phyloP scores from a whole-genome alignment of 257 asterid genomes.

The Phtheirospermum japonicum region DNA sequence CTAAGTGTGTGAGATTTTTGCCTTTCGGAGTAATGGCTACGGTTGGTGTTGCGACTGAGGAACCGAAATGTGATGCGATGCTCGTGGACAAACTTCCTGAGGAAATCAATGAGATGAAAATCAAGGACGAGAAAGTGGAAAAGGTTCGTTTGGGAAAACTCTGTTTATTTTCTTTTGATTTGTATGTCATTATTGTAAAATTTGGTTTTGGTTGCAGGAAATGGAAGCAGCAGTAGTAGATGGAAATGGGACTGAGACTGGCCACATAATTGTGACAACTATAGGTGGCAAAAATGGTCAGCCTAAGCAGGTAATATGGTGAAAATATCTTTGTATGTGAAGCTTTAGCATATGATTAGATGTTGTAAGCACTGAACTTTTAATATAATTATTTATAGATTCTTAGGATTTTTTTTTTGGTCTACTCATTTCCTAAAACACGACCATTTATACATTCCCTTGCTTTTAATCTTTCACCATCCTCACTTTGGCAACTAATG shows the following conservation, averaged over 20 bases:
- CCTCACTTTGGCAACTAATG: not conserved
- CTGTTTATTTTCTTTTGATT: not conserved
- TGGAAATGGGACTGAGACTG: slow-evolving; percentile 93
- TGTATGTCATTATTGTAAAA: not conserved
- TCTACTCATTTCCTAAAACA: not conserved
- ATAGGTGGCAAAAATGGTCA: slow-evolving; percentile 93
- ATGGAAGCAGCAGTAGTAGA: slow-evolving; percentile 85
- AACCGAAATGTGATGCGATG: slow-evolving; percentile 56
- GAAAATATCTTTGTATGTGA: not conserved
- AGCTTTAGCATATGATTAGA: not conserved
- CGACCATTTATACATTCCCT: not conserved
- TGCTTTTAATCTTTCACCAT: slow-evolving; percentile 2
- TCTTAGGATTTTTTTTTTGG: not conserved
- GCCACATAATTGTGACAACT: slow-evolving; percentile 90
- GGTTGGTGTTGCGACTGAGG: slow-evolving; percentile 48
- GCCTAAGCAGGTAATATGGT: slow-evolving; percentile 71
- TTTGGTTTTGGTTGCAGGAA: slow-evolving; percentile 47
- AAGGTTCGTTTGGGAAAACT: slow-evolving; percentile 39
- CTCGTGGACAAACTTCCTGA: slow-evolving; percentile 71
- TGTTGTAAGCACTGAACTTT: not conserved
- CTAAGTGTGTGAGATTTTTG: not conserved
- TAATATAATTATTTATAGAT: not conserved
- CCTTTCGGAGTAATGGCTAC: slow-evolving; percentile 43
- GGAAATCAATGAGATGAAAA: slow-evolving; percentile 73
- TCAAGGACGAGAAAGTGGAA: slow-evolving; percentile 77